Base-by-base conservation (phyloP, 1,284 basidiomycete species). In the Cryptococcus maquisensis region DNA sequence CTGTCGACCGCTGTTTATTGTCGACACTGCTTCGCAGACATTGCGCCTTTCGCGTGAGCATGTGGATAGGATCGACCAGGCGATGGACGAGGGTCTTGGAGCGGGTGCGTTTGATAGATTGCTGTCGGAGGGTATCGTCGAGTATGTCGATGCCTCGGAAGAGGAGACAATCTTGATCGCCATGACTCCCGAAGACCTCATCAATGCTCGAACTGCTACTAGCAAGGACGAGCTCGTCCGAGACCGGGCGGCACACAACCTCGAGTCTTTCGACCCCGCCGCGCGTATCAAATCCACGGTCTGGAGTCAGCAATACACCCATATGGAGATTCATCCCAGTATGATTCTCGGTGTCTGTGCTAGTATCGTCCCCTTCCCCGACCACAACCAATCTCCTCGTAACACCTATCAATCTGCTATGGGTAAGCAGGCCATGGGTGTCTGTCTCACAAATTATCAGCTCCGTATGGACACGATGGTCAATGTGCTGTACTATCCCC, bases 361-460 rank as follows among this genome's bases (percentile, higher is more conserved):
- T 6, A 92, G 89, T 77, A 98, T 98, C 73, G 95, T 99, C 75
- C 95, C 95, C 4, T 98, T 98, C 87, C 95, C 95, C 16, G 95
- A 99, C 77, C 96, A 98, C 77, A 99, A 99, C 71, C 95, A 94
- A 81, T 96, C 92, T 53, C 95, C 95, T 60, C 92, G 95, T 84
- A 99, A 99, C 72, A 98, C 95, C 4, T 98, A 98, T 69, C 94
- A 97, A 78, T 95, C 92, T 47, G 96, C 95, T 52, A 98, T 98
- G 95, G 95, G 95, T 71, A 98, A 98, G 79, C 95, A 98, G 83
- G 95, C 95, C 4, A 98, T 98, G 93, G 95, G 95, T 51, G 91
- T 98, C 61, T 96, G 90, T 78, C 82, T 98, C 46, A 98, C 95
- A 36, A 98, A 98, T 78, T 97, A 95, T 81, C 84, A 95, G 66